Evolutionary conservation across 2,329 filamentous ascomycete species (phyloP), one percentile per base, ranked within the genome.

Genomic region (Tolypocladium paradoxum): DNA sequence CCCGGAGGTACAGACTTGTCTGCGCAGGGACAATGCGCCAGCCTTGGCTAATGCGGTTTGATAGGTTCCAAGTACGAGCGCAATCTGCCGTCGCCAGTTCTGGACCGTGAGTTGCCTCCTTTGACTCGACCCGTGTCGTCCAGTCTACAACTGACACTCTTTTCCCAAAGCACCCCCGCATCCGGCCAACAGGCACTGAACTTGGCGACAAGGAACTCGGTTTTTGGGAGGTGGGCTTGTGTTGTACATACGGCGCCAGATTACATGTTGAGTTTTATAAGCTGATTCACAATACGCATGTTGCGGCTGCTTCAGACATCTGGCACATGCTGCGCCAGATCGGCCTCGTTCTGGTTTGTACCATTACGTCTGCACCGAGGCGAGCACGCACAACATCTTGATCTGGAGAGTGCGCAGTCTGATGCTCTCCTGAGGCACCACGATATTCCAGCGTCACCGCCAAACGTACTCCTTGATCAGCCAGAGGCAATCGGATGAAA

Each of bases 61-160:
- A 47, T 61, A 95, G 90, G 90, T 61, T 96, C 90, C 59, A 97
- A 97, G 79, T 97, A 87, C 72, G 93, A 97, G 74, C 82, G 93
- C 69, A 99, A 99, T 71, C 70, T 97, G 52, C 88, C 90, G 35
- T 80, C 82, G 54, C 90, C 85, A 35, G 84, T 85, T 61, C 76
- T 95, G 54, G 86, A 90, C 58, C 84, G 92, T 96, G 75, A 79
- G 89, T 81, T 22, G 24, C 22, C 22, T 43, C 38, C 38, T 8
- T 31, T 45, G 49, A 47, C 16, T 38, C 22, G 24, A 27, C 29
- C 35, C 27, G 9, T 9, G 40, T 20, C 24, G 27, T 29, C 11
- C 14, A 27, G 20, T 14, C 18, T 18, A n/a, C 34, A 35, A 43
- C 37, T 36, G 31, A 48, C 11, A 24, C 14, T 48, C 8, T 7